These are phyloP conservation scores for Populus deltoides DNA, from an alignment of 345 rosid genomes.

Conservation along the genomic window DNA sequence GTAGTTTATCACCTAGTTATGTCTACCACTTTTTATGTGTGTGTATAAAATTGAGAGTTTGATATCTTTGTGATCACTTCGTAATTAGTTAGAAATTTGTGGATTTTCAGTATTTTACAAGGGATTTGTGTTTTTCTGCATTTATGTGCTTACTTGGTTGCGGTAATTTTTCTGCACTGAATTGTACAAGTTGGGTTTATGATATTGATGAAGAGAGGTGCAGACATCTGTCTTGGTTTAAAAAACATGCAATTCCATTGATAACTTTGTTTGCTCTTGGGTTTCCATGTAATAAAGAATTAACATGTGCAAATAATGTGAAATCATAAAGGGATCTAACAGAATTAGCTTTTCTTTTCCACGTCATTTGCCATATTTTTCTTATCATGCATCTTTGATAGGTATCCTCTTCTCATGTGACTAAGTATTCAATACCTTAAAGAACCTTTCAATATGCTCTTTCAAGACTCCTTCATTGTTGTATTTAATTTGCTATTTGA, in stretches of 20 bases:
- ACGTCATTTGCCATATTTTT: background rate
- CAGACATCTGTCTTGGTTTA: background rate
- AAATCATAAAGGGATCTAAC: background rate
- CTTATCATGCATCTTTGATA: background rate
- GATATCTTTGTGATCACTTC: too few relatives aligned
- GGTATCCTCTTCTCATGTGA: background rate
- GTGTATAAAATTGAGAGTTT: background rate
- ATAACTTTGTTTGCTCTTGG: background rate
- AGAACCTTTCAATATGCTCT: background rate
- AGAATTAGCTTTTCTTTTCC: background rate
- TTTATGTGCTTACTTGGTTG: background rate
- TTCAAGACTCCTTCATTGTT: background rate
- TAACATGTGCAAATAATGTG: background rate
- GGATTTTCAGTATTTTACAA: too few relatives aligned
- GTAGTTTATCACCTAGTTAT: background rate
- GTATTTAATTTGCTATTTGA: background rate
- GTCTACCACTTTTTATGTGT: background rate
- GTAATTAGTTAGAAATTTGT: too few relatives aligned
- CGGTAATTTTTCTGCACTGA: background rate
- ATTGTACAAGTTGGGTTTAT: background rate
- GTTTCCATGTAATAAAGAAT: background rate
- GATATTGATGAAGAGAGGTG: background rate
- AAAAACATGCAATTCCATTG: background rate
- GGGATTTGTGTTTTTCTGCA: background rate
- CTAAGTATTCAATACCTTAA: background rate